Evolutionary conservation across 73 alveolate species (phyloP), one percentile per base, ranked within the genome.

Genomic region (Paramecium sexaurelia): DNA sequence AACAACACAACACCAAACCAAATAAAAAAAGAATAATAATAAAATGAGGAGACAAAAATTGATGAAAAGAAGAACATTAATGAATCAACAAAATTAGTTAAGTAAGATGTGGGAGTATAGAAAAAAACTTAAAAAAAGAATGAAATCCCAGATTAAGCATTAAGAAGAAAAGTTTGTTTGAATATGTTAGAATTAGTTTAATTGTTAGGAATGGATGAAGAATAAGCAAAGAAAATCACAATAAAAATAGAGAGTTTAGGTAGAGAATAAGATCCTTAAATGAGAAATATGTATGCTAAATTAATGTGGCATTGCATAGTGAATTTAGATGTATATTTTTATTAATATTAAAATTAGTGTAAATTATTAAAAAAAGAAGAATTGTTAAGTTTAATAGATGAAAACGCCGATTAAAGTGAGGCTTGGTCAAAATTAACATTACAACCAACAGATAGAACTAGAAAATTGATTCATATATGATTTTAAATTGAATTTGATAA

Each of bases 161-260:
- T 78, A 45, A 78, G 90, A 78, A 78, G 90, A 40, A 78, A 78
- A n/a, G 90, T 78, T 37, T 78, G 90, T 78, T 17, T 41, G n/a
- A 45, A 41, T 17, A 41, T 78, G 90, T 33, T 45, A 26, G 32
- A 78, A 45, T 40, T 41, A 29, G 90, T 78, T 45, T 22, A 78
- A 78, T 17, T 40, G 68, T 24, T 41, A 17, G 71, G 71, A 7
- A 40, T 78, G 29, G 90, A 78, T 7, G 90, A 78, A 1, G 73
- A 43, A 24, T 17, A 39, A 78, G 73, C 75, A 13, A 39, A 78
- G 32, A 17, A 37, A 24, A 78, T 78, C 7, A 61, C 55, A 40
- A 19, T 78, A n/a, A 78, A 40, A 43, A 39, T 78, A 17, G 90
- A 78, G 55, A 39, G 90, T 41, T 40, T 40, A 7, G 90, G 75